Conservation (phyloP, 257 asterid genomes). For the Plantago ovata region DNA sequence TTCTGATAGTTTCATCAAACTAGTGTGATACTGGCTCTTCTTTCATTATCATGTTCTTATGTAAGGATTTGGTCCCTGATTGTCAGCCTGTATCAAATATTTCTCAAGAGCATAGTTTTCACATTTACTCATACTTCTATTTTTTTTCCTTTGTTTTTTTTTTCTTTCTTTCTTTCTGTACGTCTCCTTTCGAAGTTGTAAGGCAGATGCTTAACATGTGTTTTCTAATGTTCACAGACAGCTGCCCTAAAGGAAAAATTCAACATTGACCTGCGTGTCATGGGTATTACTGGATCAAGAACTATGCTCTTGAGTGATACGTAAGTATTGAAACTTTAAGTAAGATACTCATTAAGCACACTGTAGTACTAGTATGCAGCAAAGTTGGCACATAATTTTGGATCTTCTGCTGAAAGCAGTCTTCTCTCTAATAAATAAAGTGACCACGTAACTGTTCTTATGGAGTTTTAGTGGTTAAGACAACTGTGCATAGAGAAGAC, state of each 20-base stretch:
- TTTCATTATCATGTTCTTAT: too few species aligned
- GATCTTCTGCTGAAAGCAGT: not conserved
- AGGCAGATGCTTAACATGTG: not conserved
- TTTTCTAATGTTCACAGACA: constrained; percentile 42
- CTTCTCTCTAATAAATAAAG: not conserved
- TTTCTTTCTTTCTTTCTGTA: constrained; percentile 1
- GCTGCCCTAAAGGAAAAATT: constrained; percentile 90
- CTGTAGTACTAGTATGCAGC: constrained; percentile 1
- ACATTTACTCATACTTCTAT: constrained; percentile 7
- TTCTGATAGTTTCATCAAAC: too few species aligned
- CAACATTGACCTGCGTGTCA: constrained; percentile 91
- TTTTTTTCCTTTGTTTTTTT: not conserved
- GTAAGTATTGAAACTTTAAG: constrained; percentile 42
- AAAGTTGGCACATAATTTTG: not conserved
- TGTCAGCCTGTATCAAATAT: not conserved
- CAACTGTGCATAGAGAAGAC: too few species aligned
- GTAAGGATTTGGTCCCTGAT: too few species aligned
- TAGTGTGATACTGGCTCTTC: too few species aligned
- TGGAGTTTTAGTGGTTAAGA: too few species aligned
- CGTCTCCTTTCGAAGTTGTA: not conserved
- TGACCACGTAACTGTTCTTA: not conserved
- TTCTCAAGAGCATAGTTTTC: not conserved
- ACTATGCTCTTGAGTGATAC: constrained; percentile 73
- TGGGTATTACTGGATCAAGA: constrained; percentile 83
- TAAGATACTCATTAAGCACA: constrained; percentile 3